Evolutionary conservation across 805 yeast genomes (phyloP).

Genomic region (Cyberlindnera mycetangii): DNA sequence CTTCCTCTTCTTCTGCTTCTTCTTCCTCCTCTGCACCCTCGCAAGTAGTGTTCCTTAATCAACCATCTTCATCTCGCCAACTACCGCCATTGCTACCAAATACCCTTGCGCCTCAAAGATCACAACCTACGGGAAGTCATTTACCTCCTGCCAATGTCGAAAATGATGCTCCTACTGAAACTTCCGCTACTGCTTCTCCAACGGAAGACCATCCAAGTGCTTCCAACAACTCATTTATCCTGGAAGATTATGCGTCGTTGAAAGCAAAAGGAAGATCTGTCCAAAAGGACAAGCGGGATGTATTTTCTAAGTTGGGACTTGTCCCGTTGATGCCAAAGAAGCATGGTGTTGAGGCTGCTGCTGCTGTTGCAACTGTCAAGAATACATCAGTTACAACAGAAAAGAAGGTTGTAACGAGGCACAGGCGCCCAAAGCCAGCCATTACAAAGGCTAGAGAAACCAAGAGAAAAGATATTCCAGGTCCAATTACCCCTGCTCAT

Average conservation of each 20-base stretch:
- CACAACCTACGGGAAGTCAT: not conserved
- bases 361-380: not conserved
- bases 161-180: not conserved
- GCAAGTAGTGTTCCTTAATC: not conserved
- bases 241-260: conserved; percentile 22
- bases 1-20: too few relatives aligned
- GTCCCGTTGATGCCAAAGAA: conserved; percentile 12
- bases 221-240: conserved; percentile 13
- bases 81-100: not conserved
- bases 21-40: not conserved
- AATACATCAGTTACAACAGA: not conserved
- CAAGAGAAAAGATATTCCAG: conserved; percentile 24
- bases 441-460: conserved; percentile 12
- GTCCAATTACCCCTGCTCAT: conserved; percentile 21
- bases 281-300: conserved; percentile 15
- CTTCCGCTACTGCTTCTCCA: not conserved
- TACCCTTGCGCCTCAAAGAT: not conserved
- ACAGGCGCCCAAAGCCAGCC: conserved; percentile 10
- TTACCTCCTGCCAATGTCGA: not conserved
- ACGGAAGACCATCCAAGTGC: not conserved
- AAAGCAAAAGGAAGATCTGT: conserved; percentile 25
- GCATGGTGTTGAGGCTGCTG: not conserved
- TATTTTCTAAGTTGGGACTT: conserved; percentile 14
- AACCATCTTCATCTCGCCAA: not conserved
- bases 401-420: conserved; percentile 4